These are phyloP conservation scores for Pelargonium citronellum DNA, from an alignment of 441 rosid species.

Conservation along the genomic window DNA sequence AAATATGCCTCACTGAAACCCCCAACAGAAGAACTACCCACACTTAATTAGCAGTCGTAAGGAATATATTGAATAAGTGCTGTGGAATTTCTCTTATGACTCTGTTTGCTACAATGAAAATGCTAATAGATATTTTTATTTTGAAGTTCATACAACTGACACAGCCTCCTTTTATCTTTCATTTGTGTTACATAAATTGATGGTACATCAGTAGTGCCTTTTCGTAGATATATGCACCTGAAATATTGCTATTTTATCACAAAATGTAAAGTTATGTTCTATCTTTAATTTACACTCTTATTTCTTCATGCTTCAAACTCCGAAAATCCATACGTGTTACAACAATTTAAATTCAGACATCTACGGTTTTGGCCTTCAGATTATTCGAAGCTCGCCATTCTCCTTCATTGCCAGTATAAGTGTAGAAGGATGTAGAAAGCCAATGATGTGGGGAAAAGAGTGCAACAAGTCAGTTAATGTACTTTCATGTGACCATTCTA, in stretches of 20 bases:
- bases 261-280: not conserved
- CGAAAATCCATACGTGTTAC: not conserved
- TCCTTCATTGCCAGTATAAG: conserved; percentile 76
- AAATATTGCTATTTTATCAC: not conserved
- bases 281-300: not conserved
- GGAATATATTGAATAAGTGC: too few species aligned
- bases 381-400: conserved; percentile 56
- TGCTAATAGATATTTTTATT: too few species aligned
- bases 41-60: too few species aligned
- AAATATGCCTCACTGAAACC: too few species aligned
- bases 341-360: conserved; percentile 11
- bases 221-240: conserved; percentile 5
- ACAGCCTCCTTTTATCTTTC: too few species aligned
- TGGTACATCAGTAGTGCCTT: not conserved
- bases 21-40: too few species aligned
- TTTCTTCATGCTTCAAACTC: conserved; percentile 4
- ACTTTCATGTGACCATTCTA: conserved; percentile 55
- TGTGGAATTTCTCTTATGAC: too few species aligned
- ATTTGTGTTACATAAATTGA: too few species aligned
- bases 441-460: conserved; percentile 72
- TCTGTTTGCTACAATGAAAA: too few species aligned
- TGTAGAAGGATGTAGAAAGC: conserved; percentile 74
- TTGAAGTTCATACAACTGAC: conserved; percentile 8
- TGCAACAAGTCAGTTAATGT: conserved; percentile 76
- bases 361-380: conserved; percentile 43